A percentile compares a stretch with the other conserved stretches of the same genome.
Evolutionary conservation across 768 basidiomycete genomes (phyloP).

Genomic region (Lactarius tabidus): DNA sequence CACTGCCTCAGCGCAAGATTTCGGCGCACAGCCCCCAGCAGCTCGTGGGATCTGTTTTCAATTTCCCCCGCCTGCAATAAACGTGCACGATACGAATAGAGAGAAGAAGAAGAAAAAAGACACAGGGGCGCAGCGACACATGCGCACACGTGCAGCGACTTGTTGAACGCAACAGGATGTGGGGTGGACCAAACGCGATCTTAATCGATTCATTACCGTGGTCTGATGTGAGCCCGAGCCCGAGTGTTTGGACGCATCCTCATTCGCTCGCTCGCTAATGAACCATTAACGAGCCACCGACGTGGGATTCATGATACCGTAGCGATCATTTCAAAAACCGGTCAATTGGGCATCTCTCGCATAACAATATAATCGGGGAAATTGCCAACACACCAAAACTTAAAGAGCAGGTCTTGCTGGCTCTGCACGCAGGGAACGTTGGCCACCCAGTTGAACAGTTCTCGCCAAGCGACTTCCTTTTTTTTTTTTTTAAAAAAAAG

Average conservation of each 20-base stretch:
- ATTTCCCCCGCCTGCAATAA: not conserved
- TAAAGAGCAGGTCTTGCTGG: not conserved
- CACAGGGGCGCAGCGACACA: not conserved
- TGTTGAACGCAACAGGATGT: not conserved
- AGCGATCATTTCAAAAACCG: slow-evolving; percentile 4
- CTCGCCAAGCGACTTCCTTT: not conserved
- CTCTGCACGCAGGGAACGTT: not conserved
- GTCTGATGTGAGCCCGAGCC: not conserved
- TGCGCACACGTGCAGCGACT: not conserved
- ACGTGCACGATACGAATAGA: not conserved
- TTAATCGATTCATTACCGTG: not conserved
- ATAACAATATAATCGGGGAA: not conserved
- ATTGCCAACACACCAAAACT: not conserved
- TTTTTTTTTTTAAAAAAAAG: slow-evolving; percentile 5
- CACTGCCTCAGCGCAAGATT: not conserved
- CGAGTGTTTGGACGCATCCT: not conserved
- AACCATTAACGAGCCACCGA: not conserved
- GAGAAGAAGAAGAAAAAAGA: not conserved
- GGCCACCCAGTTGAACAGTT: not conserved
- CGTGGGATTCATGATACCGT: not conserved
- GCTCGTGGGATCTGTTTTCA: too few relatives aligned
- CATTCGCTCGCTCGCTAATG: not conserved
- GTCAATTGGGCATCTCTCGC: slow-evolving; percentile 3
- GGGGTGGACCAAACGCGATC: not conserved
- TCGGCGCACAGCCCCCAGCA: not conserved